A percentile compares a stretch with the other conserved stretches of the same genome.
Conservation (phyloP, 1,139 yeast species). For the Candida tropicalis region DNA sequence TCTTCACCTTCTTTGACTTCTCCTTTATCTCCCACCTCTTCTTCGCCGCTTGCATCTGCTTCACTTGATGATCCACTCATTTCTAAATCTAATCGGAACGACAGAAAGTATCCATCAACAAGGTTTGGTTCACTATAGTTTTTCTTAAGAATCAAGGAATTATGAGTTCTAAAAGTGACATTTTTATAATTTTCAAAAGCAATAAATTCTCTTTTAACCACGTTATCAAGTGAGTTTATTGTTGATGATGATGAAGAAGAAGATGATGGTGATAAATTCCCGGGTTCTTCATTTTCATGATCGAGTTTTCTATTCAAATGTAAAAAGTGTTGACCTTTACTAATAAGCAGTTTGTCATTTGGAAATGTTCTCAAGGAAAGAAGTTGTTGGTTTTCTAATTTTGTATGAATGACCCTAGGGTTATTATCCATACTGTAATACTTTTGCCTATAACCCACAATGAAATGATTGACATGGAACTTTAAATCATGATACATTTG, state of each 20-base stretch:
- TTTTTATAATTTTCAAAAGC: slow-evolving; percentile 3
- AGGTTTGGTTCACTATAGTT: slow-evolving; percentile 7
- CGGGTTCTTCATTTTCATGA: slow-evolving; percentile 1
- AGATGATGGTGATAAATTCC: not conserved
- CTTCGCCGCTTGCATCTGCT: not conserved
- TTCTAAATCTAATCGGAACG: slow-evolving; percentile 10
- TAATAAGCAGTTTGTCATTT: slow-evolving; percentile 25
- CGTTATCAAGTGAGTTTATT: slow-evolving; percentile 2
- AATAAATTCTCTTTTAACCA: slow-evolving; percentile 5
- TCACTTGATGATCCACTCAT: slow-evolving; percentile 1
- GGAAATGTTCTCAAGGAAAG: slow-evolving; percentile 42
- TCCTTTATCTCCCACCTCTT: not conserved
- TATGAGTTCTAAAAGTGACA: slow-evolving; percentile 1
- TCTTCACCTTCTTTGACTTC: not conserved
- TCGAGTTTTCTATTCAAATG: slow-evolving; percentile 8
- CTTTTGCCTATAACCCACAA: slow-evolving; percentile 41
- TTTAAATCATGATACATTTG: slow-evolving; percentile 23
- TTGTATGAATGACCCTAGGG: slow-evolving; percentile 42
- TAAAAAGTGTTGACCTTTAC: slow-evolving; percentile 1
- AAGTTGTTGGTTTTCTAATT: slow-evolving; percentile 38
- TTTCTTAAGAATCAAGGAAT: slow-evolving; percentile 1
- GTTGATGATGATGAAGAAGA: not conserved
- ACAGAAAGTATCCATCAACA: slow-evolving; percentile 10
- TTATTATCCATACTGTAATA: slow-evolving; percentile 43
- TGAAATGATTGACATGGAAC: slow-evolving; percentile 32